A percentile compares a stretch with the other conserved stretches of the same genome.
Evolutionary conservation across 345 rosid genomes (phyloP).

Genomic region (Lumnitzera littorea): DNA sequence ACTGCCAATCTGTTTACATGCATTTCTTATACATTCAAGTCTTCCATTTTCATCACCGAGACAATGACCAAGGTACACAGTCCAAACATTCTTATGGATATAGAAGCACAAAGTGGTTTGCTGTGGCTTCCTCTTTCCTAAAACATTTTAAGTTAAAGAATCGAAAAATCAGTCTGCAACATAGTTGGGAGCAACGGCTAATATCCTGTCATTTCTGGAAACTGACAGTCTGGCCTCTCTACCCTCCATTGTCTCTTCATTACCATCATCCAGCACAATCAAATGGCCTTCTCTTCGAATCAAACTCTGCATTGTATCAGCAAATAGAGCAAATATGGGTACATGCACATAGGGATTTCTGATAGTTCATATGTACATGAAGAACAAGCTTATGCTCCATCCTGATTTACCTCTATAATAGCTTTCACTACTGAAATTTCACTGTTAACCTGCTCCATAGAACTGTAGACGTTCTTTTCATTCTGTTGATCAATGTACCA

Average conservation of each 20-base stretch:
- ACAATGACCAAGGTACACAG: too few species aligned
- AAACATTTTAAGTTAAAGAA: too few species aligned
- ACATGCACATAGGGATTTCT: background rate
- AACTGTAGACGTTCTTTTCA: slow-evolving; percentile 67
- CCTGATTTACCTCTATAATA: slow-evolving; percentile 65
- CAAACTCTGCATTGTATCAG: slow-evolving; percentile 51
- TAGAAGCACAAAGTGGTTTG: too few species aligned
- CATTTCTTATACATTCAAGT: too few species aligned
- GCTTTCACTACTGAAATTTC: slow-evolving; percentile 67
- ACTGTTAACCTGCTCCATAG: slow-evolving; percentile 53
- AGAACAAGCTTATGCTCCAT: too few species aligned
- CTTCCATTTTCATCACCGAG: too few species aligned
- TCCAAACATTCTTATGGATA: too few species aligned
- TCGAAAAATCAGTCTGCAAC: slow-evolving; percentile 45
- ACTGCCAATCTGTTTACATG: too few species aligned
- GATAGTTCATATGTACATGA: background rate
- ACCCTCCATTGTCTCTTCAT: slow-evolving; percentile 31
- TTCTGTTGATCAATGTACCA: slow-evolving; percentile 93
- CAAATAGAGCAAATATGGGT: background rate
- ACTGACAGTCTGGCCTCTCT: slow-evolving; percentile 35
- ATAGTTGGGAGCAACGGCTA: slow-evolving; percentile 87
- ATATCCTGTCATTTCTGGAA: slow-evolving; percentile 65
- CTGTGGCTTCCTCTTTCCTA: too few species aligned
- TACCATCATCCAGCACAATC: slow-evolving; percentile 74
- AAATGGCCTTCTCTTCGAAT: slow-evolving; percentile 78